phyloP scores from a whole-genome alignment of 495 filamentous ascomycete genomes.

The Aspergillus heteromorphus region DNA sequence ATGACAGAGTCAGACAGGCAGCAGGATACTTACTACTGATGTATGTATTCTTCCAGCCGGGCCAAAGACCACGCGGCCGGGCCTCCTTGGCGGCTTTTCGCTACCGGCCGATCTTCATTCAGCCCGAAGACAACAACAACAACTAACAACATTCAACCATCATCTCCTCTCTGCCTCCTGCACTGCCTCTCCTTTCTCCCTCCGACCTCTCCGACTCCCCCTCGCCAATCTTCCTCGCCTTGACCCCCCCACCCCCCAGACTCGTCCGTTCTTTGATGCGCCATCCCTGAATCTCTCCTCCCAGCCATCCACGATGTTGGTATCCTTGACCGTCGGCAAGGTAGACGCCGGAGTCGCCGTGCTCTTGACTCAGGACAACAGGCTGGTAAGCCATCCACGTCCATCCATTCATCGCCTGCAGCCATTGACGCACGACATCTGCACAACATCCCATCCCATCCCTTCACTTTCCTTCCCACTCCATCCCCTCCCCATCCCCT shows the following conservation, averaged over 20 bases:
- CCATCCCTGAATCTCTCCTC: neutral
- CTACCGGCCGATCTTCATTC: slow-evolving; percentile 16
- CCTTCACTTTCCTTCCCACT: neutral
- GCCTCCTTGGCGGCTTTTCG: slow-evolving; percentile 13
- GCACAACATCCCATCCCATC: neutral
- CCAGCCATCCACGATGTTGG: slow-evolving; percentile 59
- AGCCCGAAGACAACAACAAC: slow-evolving; percentile 5
- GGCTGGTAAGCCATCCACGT: slow-evolving; percentile 61
- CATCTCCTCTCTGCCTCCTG: slow-evolving; percentile 3
- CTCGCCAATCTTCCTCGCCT: neutral
- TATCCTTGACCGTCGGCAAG: slow-evolving; percentile 98
- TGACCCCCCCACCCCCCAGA: neutral
- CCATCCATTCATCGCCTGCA: neutral
- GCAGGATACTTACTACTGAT: too few species aligned
- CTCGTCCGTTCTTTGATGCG: slow-evolving; percentile 1
- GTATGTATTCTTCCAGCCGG: neutral
- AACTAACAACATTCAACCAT: slow-evolving; percentile 9
- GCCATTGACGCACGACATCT: slow-evolving; percentile 8
- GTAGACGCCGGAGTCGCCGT: slow-evolving; percentile 98
- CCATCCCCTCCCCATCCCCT: too few species aligned
- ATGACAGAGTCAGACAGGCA: too few species aligned
- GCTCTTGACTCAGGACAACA: slow-evolving; percentile 92
- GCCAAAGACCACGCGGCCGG: slow-evolving; percentile 9
- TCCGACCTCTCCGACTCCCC: neutral
- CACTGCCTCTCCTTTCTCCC: neutral